These are phyloP conservation scores for Scutellaria minor DNA, from an alignment of 257 asterid species.

Conservation along the genomic window DNA sequence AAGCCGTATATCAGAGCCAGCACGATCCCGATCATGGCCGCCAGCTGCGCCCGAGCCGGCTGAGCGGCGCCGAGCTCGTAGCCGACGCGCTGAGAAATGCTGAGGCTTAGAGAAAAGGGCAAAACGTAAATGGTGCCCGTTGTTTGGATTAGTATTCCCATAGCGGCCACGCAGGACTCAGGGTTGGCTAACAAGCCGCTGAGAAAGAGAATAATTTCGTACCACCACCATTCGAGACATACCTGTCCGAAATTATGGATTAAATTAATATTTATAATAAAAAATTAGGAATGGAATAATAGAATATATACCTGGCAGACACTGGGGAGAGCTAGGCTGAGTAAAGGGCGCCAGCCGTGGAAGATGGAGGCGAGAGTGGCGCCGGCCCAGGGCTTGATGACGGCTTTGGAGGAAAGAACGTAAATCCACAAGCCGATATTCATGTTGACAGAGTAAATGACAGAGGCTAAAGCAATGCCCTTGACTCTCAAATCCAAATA, in stretches of 20 bases:
- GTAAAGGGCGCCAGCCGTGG: constrained; percentile 67
- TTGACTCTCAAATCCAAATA: constrained; percentile 55
- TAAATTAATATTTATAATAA: no score
- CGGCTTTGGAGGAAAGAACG: constrained; percentile 51
- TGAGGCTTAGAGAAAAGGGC: constrained; percentile 64
- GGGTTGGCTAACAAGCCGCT: constrained; percentile 68
- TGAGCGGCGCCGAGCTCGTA: constrained; percentile 71
- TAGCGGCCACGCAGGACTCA: constrained; percentile 73
- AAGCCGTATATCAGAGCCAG: constrained; percentile 47
- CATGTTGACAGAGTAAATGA: constrained; percentile 63
- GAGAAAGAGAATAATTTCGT: constrained; percentile 67
- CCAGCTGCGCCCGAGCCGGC: constrained; percentile 60
- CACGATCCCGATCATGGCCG: constrained; percentile 52
- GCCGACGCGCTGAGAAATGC: constrained; percentile 79
- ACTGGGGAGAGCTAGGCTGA: constrained; percentile 68
- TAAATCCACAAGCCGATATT: constrained; percentile 60
- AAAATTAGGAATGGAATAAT: no score
- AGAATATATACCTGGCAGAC: constrained; percentile 38
- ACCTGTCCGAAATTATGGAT: constrained; percentile 25
- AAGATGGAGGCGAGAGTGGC: constrained; percentile 44
- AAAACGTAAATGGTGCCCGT: constrained; percentile 67
- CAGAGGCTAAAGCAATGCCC: constrained; percentile 72
- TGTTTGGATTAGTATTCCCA: constrained; percentile 81
- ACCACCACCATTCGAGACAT: constrained; percentile 92
- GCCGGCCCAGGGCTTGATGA: constrained; percentile 77